Conservation (phyloP, 148 eudicot species). For the Rhododendron ovatum region DNA sequence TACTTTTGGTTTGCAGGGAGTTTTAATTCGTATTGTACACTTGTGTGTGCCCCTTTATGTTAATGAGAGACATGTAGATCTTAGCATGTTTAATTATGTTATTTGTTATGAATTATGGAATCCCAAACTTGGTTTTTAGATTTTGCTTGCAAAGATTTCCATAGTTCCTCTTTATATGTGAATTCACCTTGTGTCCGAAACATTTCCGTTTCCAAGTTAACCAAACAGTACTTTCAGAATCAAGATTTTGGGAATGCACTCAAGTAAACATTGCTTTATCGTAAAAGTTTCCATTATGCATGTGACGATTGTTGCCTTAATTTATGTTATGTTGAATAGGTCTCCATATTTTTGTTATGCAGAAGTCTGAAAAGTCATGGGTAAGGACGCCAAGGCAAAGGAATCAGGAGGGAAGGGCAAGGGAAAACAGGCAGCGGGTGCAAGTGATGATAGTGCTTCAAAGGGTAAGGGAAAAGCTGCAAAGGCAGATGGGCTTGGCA, state of each 20-base stretch:
- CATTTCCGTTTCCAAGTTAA: not conserved
- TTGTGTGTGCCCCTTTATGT: not conserved
- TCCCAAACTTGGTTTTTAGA: not conserved
- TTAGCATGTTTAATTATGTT: not conserved
- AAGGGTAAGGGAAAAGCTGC: slow-evolving; percentile 85
- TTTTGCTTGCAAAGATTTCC: not conserved
- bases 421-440: slow-evolving; percentile 74
- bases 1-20: not conserved
- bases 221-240: not conserved
- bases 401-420: slow-evolving; percentile 81
- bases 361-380: slow-evolving; percentile 40
- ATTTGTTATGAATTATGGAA: not conserved
- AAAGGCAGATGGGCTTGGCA: slow-evolving; percentile 86
- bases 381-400: slow-evolving; percentile 67
- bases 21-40: not conserved
- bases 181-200: not conserved
- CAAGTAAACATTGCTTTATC: not conserved
- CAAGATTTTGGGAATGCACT: not conserved
- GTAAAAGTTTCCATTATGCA: not conserved
- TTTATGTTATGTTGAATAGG: not conserved
- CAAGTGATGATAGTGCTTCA: slow-evolving; percentile 67
- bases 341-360: not conserved
- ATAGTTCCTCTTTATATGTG: not conserved
- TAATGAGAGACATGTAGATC: not conserved
- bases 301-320: not conserved